Conservation (phyloP, 1,139 yeast species). For the Candida sp. region DNA sequence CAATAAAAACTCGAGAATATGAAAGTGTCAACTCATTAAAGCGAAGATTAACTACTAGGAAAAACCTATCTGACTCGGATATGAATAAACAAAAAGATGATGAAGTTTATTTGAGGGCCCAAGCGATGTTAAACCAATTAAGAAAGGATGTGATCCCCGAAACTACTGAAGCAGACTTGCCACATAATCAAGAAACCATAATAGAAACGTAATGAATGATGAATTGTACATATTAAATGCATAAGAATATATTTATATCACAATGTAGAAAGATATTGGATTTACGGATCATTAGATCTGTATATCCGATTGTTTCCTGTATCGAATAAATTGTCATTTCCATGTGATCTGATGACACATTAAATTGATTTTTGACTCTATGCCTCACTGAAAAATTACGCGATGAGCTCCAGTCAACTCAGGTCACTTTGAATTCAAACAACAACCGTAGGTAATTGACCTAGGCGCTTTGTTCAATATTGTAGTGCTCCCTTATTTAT, state of each 20-base stretch:
- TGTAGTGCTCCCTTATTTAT: neutral
- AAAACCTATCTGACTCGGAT: conserved; percentile 13
- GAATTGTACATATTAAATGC: neutral
- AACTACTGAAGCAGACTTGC: neutral
- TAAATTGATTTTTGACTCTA: neutral
- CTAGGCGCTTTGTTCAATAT: too few relatives aligned
- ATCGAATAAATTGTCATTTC: too few relatives aligned
- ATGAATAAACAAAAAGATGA: conserved; percentile 17
- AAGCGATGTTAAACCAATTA: conserved; percentile 38
- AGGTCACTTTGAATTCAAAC: neutral
- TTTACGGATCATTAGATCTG: too few relatives aligned
- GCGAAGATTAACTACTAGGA: conserved; percentile 36
- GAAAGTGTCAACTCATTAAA: conserved; percentile 39
- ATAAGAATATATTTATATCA: too few relatives aligned
- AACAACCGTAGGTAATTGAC: neutral
- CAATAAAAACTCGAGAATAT: conserved; percentile 18
- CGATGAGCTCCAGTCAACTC: neutral
- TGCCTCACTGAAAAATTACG: neutral
- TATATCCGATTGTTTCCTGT: too few relatives aligned
- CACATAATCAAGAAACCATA: neutral
- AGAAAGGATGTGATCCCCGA: conserved; percentile 10
- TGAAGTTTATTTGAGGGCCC: conserved; percentile 35
- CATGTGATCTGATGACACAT: too few relatives aligned
- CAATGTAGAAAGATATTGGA: too few relatives aligned
- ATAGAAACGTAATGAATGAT: neutral